Percentiles rank a stretch among this genome's conserved stretches.
Evolutionary conservation across 352 stramenopile species (phyloP).

Genomic region (Pythium aphanidermatum): DNA sequence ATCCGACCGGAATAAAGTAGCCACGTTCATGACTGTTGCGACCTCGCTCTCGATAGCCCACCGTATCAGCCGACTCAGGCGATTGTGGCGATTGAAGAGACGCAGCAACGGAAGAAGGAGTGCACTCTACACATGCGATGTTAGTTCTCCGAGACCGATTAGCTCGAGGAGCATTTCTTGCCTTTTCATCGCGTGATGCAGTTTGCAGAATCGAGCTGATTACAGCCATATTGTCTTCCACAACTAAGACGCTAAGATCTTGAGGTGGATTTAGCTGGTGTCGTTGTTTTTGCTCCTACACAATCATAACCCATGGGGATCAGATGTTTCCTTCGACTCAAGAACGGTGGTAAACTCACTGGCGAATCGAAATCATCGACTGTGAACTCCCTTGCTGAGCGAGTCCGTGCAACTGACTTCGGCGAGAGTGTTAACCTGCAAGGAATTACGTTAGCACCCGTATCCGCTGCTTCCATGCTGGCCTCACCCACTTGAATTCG

Average conservation of each 20-base stretch:
- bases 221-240: constrained; percentile 69
- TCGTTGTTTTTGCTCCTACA: too few relatives aligned
- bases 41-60: constrained; percentile 47
- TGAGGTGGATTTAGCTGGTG: constrained; percentile 2
- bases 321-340: too few relatives aligned
- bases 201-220: constrained; percentile 76
- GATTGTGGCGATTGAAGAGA: constrained; percentile 26
- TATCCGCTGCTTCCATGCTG: not conserved
- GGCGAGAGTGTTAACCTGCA: constrained; percentile 12
- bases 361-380: constrained; percentile 17
- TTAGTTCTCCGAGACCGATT: not conserved
- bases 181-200: constrained; percentile 68
- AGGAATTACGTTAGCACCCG: not conserved
- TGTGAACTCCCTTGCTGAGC: constrained; percentile 12
- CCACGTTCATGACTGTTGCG: constrained; percentile 30
- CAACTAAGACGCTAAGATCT: constrained; percentile 42
- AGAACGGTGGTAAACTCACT: too few relatives aligned
- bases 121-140: constrained; percentile 13
- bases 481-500: constrained; percentile 21
- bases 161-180: not conserved
- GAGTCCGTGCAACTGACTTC: constrained; percentile 10
- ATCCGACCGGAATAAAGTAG: constrained; percentile 38
- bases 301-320: too few relatives aligned
- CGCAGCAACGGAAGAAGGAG: constrained; percentile 34
- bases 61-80: constrained; percentile 29